phyloP scores from a whole-genome alignment of 2,329 filamentous ascomycete species.

The Mariannaea sp. region DNA sequence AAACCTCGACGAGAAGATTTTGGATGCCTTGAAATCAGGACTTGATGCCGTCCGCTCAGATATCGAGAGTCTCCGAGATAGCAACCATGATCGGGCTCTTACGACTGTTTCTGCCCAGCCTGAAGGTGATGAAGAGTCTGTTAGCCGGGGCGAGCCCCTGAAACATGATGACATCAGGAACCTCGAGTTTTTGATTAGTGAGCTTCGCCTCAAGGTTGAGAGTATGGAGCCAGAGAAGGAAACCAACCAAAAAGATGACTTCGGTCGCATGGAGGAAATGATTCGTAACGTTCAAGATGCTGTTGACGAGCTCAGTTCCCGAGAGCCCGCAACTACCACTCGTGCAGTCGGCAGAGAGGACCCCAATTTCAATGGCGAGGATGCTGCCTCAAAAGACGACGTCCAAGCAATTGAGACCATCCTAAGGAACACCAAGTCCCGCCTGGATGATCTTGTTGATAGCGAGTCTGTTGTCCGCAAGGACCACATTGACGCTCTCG shows the following conservation, averaged over 20 bases:
- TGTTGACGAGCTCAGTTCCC: constrained; percentile 51
- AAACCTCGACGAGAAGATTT: constrained; percentile 67
- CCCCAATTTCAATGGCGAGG: constrained; percentile 28
- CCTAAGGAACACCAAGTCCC: constrained; percentile 84
- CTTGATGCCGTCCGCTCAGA: constrained; percentile 74
- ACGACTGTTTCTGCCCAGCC: constrained; percentile 40
- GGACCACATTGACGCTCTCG: constrained; percentile 68
- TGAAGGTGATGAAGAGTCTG: constrained; percentile 31
- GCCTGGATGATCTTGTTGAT: constrained; percentile 79
- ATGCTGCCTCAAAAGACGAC: constrained; percentile 69
- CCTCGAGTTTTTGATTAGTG: constrained; percentile 80
- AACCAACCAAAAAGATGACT: constrained; percentile 56
- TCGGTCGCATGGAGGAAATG: constrained; percentile 60
- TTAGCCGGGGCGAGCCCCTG: constrained; percentile 54
- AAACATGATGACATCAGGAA: constrained; percentile 80
- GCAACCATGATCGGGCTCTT: constrained; percentile 53
- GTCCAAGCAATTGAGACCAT: constrained; percentile 90
- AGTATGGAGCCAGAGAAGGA: constrained; percentile 43
- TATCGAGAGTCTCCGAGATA: constrained; percentile 72
- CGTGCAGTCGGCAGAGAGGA: constrained; percentile 30
- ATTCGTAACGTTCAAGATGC: constrained; percentile 53
- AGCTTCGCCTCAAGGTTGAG: constrained; percentile 85
- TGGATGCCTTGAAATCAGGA: constrained; percentile 82
- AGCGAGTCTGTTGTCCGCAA: constrained; percentile 71
- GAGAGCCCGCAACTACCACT: constrained; percentile 32